Evolutionary conservation across 441 rosid genomes (phyloP), one percentile per base, ranked within the genome.

Genomic region (Theobroma grandiflorum): DNA sequence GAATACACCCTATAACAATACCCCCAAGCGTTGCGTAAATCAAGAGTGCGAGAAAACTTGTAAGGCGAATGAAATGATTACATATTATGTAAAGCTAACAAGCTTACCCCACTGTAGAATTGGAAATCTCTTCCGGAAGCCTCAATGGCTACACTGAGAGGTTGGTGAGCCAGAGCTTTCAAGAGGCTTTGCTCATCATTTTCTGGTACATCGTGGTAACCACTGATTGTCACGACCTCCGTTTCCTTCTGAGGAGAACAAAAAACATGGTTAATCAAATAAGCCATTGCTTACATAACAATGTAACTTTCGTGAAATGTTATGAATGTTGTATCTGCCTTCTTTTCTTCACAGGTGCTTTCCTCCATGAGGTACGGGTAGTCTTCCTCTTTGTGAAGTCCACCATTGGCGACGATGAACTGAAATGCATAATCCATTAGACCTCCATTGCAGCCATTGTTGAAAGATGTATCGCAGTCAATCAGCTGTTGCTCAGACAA

Each of bases 71-170:
- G 1, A 14, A 7, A 12, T 20, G 45, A 42, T 35, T 50, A 10
- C 49, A 8, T 33, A 62, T 59, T 20, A 14, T 5, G 9, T 5
- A 6, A 7, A 45, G 11, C 9, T 31, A 59, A 37, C 26, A 66
- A 67, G 61, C 87, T 82, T 84, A 93, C 99, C 88, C 98, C 98
- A n/a, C 91, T 91, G 75, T 96, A 96, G 79, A 96, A 95, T 78
- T 96, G 99, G 90, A 96, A 95, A 77, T 94, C 95, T 84, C 97
- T 90, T 31, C 91, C 93, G 31, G 99, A 96, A 79, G 99, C 98
- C 14, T 95, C 98, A 79, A 95, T 91, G 74, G 99, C 99, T 38
- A 97, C 94, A 68, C 99, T 96, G 18, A 97, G 85, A 4, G 98
- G 99, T 80, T 94, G 99, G 58, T 89, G 87, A 59, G 97, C 96